These are phyloP conservation scores for Microbotryomycetes sp. DNA, from an alignment of 1,284 basidiomycete species.

Conservation along the genomic window DNA sequence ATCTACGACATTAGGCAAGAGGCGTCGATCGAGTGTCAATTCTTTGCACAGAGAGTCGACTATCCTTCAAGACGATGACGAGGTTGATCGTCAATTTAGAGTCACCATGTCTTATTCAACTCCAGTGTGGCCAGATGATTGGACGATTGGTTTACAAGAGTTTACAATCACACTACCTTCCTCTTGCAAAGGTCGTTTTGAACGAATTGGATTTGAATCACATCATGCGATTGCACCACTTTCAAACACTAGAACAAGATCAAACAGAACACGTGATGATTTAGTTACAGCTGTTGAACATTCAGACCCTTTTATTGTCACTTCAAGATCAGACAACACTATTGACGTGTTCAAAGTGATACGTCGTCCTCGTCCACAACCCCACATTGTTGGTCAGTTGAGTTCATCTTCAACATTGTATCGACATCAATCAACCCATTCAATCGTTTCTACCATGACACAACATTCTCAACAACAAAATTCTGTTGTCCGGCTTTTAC, in stretches of 20 bases:
- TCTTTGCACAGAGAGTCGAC: neutral
- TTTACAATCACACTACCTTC: conserved; percentile 28
- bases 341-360: conserved; percentile 38
- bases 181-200: no score
- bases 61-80: neutral
- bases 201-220: conserved; percentile 5
- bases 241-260: conserved; percentile 3
- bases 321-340: conserved; percentile 37
- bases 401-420: neutral
- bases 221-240: conserved; percentile 29
- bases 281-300: conserved; percentile 35
- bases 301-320: conserved; percentile 38
- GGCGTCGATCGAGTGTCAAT: no score
- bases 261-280: neutral
- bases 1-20: no score
- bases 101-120: conserved; percentile 39
- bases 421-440: neutral
- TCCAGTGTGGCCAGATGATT: conserved; percentile 37
- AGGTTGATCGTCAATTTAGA: conserved; percentile 24
- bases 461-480: conserved; percentile 2
- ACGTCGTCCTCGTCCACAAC: conserved; percentile 14
- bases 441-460: neutral
- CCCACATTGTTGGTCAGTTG: neutral
- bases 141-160: conserved; percentile 40
- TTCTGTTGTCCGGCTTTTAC: conserved; percentile 21